Evolutionary conservation across 768 basidiomycete species (phyloP).

Genomic region (Tephrocybe sp.): DNA sequence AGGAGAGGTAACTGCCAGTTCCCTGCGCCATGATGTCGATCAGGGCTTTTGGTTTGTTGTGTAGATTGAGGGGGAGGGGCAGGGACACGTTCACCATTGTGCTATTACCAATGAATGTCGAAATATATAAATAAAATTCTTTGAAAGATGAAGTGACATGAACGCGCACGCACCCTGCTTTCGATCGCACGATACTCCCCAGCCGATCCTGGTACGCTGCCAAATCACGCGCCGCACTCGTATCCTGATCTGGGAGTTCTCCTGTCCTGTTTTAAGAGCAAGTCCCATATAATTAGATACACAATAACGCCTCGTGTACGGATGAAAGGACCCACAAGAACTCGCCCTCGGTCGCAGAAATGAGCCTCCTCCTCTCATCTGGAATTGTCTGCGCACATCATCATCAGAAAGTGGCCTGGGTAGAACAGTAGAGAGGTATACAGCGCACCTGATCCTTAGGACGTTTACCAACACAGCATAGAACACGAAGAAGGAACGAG

Average conservation of each 20-base stretch:
- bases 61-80: conserved; percentile 56
- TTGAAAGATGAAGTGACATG: neutral
- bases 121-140: neutral
- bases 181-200: conserved; percentile 52
- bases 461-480: conserved; percentile 25
- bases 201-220: conserved; percentile 51
- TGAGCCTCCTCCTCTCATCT: conserved; percentile 28
- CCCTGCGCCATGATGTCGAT: conserved; percentile 17
- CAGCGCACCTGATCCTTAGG: conserved; percentile 14
- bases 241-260: neutral
- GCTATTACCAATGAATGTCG: too few species aligned
- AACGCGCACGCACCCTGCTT: conserved; percentile 47
- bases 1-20: conserved; percentile 20
- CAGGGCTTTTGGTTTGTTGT: conserved; percentile 34
- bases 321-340: conserved; percentile 10
- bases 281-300: neutral
- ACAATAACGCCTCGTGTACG: neutral
- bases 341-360: conserved; percentile 22
- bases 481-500: conserved; percentile 16
- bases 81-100: conserved; percentile 67
- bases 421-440: neutral
- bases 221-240: conserved; percentile 32
- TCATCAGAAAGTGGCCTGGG: neutral
- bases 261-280: too few species aligned
- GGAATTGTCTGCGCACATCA: conserved; percentile 14